phyloP scores from a whole-genome alignment of 2,329 filamentous ascomycete genomes.

The Colletotrichum tofieldiae region DNA sequence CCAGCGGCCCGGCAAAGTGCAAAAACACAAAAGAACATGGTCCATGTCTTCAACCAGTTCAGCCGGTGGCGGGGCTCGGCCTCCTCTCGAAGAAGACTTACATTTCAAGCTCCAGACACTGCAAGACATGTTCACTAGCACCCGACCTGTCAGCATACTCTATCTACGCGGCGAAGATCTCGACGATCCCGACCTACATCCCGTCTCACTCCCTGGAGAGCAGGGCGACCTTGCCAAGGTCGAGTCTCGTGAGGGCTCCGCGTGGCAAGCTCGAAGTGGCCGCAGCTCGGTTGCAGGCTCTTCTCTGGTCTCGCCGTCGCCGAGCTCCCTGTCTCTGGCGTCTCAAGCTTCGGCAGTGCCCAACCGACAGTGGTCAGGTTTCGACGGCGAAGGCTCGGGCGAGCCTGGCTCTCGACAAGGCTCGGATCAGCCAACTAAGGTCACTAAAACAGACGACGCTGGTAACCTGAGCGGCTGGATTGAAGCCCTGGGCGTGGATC shows the following conservation, averaged over 20 bases:
- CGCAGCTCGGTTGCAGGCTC: constrained; percentile 73
- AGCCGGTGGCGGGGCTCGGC: constrained; percentile 62
- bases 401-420: constrained; percentile 62
- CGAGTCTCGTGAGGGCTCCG: constrained; percentile 63
- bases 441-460: constrained; percentile 70
- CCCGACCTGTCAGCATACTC: constrained; percentile 82
- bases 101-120: constrained; percentile 84
- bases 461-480: constrained; percentile 86
- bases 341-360: constrained; percentile 65
- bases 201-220: constrained; percentile 81
- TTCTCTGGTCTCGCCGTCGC: constrained; percentile 76
- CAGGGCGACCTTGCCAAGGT: constrained; percentile 71
- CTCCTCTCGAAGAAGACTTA: constrained; percentile 80
- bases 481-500: constrained; percentile 92
- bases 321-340: constrained; percentile 75
- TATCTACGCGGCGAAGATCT: constrained; percentile 83
- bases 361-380: constrained; percentile 69
- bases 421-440: constrained; percentile 68
- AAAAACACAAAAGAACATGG: constrained; percentile 95
- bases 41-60: constrained; percentile 89
- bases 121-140: constrained; percentile 92
- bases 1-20: constrained; percentile 83
- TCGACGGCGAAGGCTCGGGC: constrained; percentile 66
- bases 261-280: constrained; percentile 69
- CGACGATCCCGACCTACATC: constrained; percentile 85